phyloP scores from a whole-genome alignment of 2,329 filamentous ascomycete genomes.

The Truncatella angustata region DNA sequence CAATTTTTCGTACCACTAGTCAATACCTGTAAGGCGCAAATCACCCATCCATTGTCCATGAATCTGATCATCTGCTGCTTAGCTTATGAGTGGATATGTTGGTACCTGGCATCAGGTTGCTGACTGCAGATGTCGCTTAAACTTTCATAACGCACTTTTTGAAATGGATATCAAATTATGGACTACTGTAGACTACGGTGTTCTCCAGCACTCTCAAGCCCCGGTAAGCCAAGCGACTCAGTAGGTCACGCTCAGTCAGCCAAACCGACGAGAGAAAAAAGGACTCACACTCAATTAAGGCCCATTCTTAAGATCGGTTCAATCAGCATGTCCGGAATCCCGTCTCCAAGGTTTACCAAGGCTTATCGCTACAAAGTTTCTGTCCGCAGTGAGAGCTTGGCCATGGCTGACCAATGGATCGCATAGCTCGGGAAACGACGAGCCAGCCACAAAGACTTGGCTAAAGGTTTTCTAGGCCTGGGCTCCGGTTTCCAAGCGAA shows the following conservation, averaged over 20 bases:
- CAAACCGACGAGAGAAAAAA: too few relatives aligned
- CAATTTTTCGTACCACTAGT: background rate
- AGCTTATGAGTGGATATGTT: too few relatives aligned
- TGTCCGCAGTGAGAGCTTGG: background rate
- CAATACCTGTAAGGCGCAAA: background rate
- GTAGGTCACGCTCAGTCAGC: background rate
- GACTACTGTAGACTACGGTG: too few relatives aligned
- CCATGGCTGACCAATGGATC: background rate
- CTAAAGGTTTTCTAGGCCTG: too few relatives aligned
- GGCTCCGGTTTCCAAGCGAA: background rate
- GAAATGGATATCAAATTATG: background rate
- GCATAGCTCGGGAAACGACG: background rate
- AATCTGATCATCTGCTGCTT: too few relatives aligned
- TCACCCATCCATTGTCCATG: background rate
- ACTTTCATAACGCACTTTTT: background rate
- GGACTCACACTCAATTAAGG: too few relatives aligned
- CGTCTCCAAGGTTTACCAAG: background rate
- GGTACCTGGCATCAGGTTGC: constrained; percentile 2
- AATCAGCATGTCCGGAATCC: background rate
- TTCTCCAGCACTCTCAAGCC: background rate
- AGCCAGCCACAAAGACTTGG: background rate
- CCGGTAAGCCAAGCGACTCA: background rate
- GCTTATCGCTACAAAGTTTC: background rate
- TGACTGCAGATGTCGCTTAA: background rate
- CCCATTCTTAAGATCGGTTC: background rate